Base-by-base conservation (phyloP, 345 rosid genomes). In the Salix suchowensis region DNA sequence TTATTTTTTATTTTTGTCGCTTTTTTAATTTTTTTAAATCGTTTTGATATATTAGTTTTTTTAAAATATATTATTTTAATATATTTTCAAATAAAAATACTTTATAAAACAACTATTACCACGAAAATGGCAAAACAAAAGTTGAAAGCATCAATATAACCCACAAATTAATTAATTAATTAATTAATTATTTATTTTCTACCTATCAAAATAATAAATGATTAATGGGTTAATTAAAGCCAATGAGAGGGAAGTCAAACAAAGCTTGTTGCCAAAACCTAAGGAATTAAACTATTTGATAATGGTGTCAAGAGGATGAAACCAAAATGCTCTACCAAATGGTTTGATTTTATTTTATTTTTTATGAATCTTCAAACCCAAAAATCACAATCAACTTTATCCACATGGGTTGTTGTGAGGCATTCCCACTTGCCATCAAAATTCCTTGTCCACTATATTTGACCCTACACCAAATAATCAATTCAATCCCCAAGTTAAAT, bases 371-470 rank as follows among this genome's bases (percentile, higher is more conserved):
- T 67, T 30, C 79, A 74, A 61, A 23, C 32, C 77, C 78, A 26
- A 50, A 73, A 76, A 67, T 70, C 44, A 78, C 40, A 73, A 72
- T 58, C 81, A 79, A 77, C 85, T 83, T 77, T 75, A 72, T 76
- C 78, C 82, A 80, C 81, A 80, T 84, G 85, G 81, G 23, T 66
- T 71, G 40, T 50, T 68, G 78, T 66, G 77, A 69, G 75, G 74
- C 60, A 50, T 54, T 70, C 4, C 65, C 12, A 28, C 55, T 60
- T 60, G 73, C 66, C 54, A 66, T 76, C 52, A 77, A 78, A 68
- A 24, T 50, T 72, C 44, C 32, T 52, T 82, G 82, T 85, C 75
- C 13, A 64, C n/a, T 70, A 58, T 54, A 15, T 23, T 15, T 79
- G 83, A 75, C 85, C 84, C 82, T 58, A 72, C 82, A 60, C 28